Evolutionary conservation across 495 filamentous ascomycete genomes (phyloP), one percentile per base, ranked within the genome.

Genomic region (Aspergillus sparsus): DNA sequence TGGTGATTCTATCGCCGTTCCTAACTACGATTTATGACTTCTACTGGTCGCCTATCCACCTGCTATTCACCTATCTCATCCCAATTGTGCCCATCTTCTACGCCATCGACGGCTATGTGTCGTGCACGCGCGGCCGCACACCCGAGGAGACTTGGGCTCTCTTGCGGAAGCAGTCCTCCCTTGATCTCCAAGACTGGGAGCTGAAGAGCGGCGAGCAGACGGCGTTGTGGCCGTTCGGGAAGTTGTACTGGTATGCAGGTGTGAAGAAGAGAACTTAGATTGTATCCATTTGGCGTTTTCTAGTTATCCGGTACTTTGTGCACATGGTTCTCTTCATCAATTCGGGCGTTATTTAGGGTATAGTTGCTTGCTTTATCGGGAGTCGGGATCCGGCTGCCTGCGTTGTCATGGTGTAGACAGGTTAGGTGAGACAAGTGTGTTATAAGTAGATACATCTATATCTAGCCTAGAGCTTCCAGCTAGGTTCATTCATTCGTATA

Each of bases 171-270:
- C 13, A 46, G 18, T 7, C 42, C 3, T 3, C 2, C 0, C 18
- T 46, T 13, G 18, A 46, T 13, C 42, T 46, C 13, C 13, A 46
- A 2, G 42, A 46, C 2, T 46, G 42, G 42, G 42, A 46, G 6
- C 12, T 46, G 15, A 46, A 46, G 12, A 46, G 42, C 42, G 42
- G 42, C 42, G 42, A 46, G 42, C 42, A 46, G 42, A 46, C 42
- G 7, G 42, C 42, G 11, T 46, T 46, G 42, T 46, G 42, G 42
- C 42, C 42, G 42, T 46, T 46, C 7, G 42, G 42, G 3, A 46
- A 46, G 42, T 16, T 46, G 13, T 46, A 46, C 15, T 46, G 42
- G 42, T 46, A 46, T 46, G n/a, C 42, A 15, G 42, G 42, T 0
- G 42, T 46, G 15, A 46, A 46, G 42, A 46, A 46, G n/a, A 45